These are phyloP conservation scores for Aspergillus glaucus DNA, from an alignment of 2,329 filamentous ascomycete species.

Conservation along the genomic window DNA sequence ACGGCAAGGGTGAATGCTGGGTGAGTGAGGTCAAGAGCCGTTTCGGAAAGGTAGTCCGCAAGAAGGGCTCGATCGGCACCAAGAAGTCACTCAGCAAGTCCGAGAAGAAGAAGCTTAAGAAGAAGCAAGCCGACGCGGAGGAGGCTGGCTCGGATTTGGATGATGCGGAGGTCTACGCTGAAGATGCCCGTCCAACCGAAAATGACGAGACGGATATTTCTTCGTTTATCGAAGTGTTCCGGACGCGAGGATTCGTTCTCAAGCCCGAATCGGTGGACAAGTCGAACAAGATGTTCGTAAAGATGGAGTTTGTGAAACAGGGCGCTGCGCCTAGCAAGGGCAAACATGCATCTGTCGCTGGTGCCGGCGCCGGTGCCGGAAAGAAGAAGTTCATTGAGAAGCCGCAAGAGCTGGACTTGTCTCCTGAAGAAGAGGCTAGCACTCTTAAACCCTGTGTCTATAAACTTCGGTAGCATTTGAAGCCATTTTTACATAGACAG, in stretches of 20 bases:
- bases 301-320: conserved; percentile 90
- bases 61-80: conserved; percentile 36
- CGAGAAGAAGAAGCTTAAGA: conserved; percentile 39
- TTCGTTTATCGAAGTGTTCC: conserved; percentile 77
- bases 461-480: conserved; percentile 63
- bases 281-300: conserved; percentile 96
- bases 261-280: conserved; percentile 69
- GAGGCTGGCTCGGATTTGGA: conserved; percentile 36
- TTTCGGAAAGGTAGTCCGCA: conserved; percentile 58
- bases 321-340: conserved; percentile 62
- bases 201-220: conserved; percentile 75
- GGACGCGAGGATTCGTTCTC: conserved; percentile 76
- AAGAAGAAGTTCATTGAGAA: conserved; percentile 54
- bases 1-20: conserved; percentile 81
- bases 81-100: conserved; percentile 35
- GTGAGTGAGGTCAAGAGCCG: conserved; percentile 93
- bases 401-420: conserved; percentile 44
- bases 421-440: conserved; percentile 56
- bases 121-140: conserved; percentile 44
- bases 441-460: conserved; percentile 95
- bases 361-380: conserved; percentile 24
- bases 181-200: conserved; percentile 46
- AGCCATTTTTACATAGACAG: neutral
- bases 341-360: conserved; percentile 46
- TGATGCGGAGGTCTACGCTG: conserved; percentile 49